Percentiles rank a stretch among this genome's conserved stretches.
Evolutionary conservation across 257 asterid species (phyloP).

Genomic region (Primulina huaijiensis): DNA sequence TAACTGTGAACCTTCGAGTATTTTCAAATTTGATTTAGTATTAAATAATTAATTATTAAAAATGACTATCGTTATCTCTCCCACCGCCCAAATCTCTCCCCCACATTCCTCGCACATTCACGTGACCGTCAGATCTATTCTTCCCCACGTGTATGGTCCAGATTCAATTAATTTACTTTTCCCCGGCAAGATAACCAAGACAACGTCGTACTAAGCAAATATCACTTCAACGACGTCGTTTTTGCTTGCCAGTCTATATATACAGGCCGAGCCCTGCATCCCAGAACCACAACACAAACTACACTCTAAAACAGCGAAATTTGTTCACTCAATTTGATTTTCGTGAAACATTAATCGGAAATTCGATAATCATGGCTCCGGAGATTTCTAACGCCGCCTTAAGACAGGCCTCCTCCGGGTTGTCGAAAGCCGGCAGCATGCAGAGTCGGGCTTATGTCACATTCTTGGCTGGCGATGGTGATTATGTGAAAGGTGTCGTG

Average conservation of each 20-base stretch:
- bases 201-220: not conserved
- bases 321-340: too few species aligned
- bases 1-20: too few species aligned
- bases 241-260: not conserved
- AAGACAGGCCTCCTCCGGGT: slow-evolving; percentile 33
- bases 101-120: not conserved
- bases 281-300: not conserved
- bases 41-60: too few species aligned
- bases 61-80: not conserved
- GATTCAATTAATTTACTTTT: not conserved
- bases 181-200: not conserved
- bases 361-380: slow-evolving; percentile 30
- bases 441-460: slow-evolving; percentile 51
- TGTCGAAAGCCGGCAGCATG: slow-evolving; percentile 40
- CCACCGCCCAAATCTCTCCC: not conserved
- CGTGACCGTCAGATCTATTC: not conserved
- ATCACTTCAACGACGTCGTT: not conserved
- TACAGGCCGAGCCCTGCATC: not conserved
- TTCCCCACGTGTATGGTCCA: not conserved
- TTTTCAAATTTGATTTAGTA: too few species aligned
- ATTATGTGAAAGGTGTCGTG: slow-evolving; percentile 55
- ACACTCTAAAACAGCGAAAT: not conserved
- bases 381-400: slow-evolving; percentile 18
- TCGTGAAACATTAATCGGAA: not conserved
- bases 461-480: slow-evolving; percentile 50